Evolutionary conservation across 495 filamentous ascomycete genomes (phyloP).

Genomic region (Podospora fimiseda): DNA sequence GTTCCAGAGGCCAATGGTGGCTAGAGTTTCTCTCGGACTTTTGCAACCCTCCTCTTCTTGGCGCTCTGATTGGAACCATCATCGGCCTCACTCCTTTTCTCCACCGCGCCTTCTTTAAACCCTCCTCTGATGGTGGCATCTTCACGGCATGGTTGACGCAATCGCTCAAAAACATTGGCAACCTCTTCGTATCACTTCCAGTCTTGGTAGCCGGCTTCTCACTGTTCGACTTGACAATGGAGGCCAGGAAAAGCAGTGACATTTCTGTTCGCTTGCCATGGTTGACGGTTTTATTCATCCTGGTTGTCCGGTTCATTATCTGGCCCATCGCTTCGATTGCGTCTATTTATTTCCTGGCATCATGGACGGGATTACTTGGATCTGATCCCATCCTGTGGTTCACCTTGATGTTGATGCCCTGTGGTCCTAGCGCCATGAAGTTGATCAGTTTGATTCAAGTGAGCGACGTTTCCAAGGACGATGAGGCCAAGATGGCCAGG

Average conservation of each 20-base stretch:
- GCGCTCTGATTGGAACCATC: constrained; percentile 53
- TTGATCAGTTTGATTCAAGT: constrained; percentile 62
- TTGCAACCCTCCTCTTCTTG: constrained; percentile 61
- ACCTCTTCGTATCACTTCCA: constrained; percentile 64
- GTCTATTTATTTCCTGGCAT: constrained; percentile 56
- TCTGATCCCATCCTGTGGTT: constrained; percentile 72
- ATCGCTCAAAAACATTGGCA: constrained; percentile 59
- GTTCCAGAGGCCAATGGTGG: constrained; percentile 24
- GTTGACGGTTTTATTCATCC: constrained; percentile 46
- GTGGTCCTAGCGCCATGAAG: constrained; percentile 65
- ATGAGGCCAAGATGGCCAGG: constrained; percentile 66
- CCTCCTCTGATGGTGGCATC: constrained; percentile 57
- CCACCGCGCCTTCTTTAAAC: constrained; percentile 61
- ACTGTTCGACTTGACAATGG: constrained; percentile 45
- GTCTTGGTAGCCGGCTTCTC: constrained; percentile 69
- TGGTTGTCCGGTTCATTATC: constrained; percentile 26
- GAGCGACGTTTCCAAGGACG: constrained; percentile 47
- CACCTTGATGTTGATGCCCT: constrained; percentile 70
- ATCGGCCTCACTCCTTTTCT: constrained; percentile 58
- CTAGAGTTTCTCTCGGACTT: constrained; percentile 44
- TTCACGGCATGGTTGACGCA: constrained; percentile 67
- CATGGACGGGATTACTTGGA: constrained; percentile 48
- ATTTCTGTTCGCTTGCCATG: constrained; percentile 36
- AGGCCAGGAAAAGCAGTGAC: constrained; percentile 23
- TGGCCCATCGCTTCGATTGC: constrained; percentile 45